Base-by-base conservation (phyloP, 306 rosid species). In the Potentilla sterilis region DNA sequence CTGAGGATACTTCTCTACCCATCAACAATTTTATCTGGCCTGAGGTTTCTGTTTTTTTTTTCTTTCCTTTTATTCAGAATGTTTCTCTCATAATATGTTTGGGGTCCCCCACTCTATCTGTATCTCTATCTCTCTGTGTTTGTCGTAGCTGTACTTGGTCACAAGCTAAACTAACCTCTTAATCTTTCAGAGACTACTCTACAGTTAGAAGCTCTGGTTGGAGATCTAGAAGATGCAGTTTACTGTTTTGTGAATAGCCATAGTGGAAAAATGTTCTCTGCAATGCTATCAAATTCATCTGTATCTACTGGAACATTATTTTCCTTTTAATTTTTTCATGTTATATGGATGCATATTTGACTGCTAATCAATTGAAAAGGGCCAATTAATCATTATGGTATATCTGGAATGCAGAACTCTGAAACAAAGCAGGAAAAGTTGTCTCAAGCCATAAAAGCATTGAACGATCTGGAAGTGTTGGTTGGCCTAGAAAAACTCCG, bases 161-260 rank as follows among this genome's bases (percentile, higher is more conserved):
- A 84, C 80, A 70, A 66, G 73, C 74, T 84, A 82, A 75, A 68
- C 62, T 81, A 79, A 80, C 51, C 46, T 82, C 67, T 75, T 82
- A 70, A 66, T 77, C 81, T 87, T 83, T 84, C 93, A 91, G 97
- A 85, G 85, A 86, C 82, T 86, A 85, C 92, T 81, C 63, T 91
- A 72, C 88, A 80, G 86, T 87, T 91, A 83, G 97, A 91, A 84
- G 90, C 89, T 80, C 86, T 81, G 75, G 93, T 89, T 77, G 97
- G 97, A 61, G 93, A 91, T 83, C 88, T 91, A 83, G 97, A 91
- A 87, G 97, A 91, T 86, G 87, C 92, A 78, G 89, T 91, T 68
- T 82, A 87, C 75, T 80, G 78, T 76, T 87, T 85, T 43, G 43
- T 84, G 89, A 83, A 87, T 78, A n/a, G 79, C 81, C 89, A 68